phyloP scores from a whole-genome alignment of 208 protist genomes.

The Trypanosoma lewisi region DNA sequence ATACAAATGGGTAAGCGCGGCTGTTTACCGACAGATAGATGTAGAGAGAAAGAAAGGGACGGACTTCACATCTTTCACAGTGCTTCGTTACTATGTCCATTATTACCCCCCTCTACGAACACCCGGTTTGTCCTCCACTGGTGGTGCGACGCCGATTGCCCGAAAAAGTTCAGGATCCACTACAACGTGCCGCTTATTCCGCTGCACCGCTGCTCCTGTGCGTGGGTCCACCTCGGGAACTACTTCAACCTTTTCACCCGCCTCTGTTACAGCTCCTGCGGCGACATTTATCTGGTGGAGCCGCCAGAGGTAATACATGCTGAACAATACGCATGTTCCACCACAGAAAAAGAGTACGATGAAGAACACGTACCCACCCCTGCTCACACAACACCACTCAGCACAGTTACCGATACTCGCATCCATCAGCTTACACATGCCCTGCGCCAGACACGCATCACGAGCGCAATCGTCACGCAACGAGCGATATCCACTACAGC shows the following conservation, averaged over 20 bases:
- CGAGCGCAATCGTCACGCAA: conserved; percentile 71
- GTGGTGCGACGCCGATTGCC: conserved; percentile 15
- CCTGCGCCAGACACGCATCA: conserved; percentile 63
- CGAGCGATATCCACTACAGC: conserved; percentile 64
- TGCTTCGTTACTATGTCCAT: neutral
- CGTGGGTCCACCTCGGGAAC: conserved; percentile 23
- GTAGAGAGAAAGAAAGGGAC: neutral
- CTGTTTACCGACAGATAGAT: neutral
- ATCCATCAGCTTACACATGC: conserved; percentile 61
- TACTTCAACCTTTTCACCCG: conserved; percentile 44
- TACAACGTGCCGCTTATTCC: conserved; percentile 51
- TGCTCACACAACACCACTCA: conserved; percentile 73
- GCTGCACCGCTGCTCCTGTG: conserved; percentile 33
- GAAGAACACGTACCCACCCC: conserved; percentile 71
- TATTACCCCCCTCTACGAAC: neutral
- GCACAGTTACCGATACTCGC: conserved; percentile 51
- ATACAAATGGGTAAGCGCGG: neutral
- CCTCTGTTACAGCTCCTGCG: conserved; percentile 51
- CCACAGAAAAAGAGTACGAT: conserved; percentile 74
- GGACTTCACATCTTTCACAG: too few species aligned
- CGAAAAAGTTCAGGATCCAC: conserved; percentile 64
- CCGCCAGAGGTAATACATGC: conserved; percentile 68
- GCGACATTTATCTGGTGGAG: conserved; percentile 76
- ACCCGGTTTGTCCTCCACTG: neutral
- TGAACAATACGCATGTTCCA: conserved; percentile 62